These are phyloP conservation scores for Aspergillus carlsbadensis DNA, from an alignment of 495 filamentous ascomycete species.

Conservation along the genomic window DNA sequence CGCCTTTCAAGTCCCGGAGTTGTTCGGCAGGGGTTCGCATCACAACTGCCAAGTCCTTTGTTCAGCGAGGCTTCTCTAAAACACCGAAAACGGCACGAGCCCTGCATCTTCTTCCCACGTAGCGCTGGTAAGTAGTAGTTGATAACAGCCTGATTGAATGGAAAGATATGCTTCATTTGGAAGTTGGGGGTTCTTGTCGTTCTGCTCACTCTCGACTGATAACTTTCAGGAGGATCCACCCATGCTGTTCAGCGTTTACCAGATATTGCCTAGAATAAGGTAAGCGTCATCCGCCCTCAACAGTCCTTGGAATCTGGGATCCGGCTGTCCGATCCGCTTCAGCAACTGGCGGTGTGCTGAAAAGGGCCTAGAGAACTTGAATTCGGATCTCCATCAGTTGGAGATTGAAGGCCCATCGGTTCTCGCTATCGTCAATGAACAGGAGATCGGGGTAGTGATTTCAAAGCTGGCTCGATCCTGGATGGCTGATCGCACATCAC, in stretches of 20 bases:
- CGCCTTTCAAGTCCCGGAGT: background rate
- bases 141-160: background rate
- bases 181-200: background rate
- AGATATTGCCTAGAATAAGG: background rate
- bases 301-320: background rate
- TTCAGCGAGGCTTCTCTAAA: background rate
- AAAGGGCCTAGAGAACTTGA: background rate
- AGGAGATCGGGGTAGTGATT: background rate
- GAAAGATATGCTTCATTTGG: slow-evolving; percentile 6
- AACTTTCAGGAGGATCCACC: background rate
- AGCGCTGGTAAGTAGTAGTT: background rate
- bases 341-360: slow-evolving; percentile 8
- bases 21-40: background rate
- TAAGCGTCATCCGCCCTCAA: background rate
- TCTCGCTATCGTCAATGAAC: background rate
- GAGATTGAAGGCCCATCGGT: background rate
- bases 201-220: background rate
- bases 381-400: no score
- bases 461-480: background rate
- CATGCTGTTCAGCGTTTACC: background rate
- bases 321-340: background rate
- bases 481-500: background rate
- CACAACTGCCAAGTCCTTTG: background rate
- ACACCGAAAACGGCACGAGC: background rate
- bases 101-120: background rate